Evolutionary conservation across 305 asterid genomes (phyloP).

Genomic region (Solanum aculeatissimum): DNA sequence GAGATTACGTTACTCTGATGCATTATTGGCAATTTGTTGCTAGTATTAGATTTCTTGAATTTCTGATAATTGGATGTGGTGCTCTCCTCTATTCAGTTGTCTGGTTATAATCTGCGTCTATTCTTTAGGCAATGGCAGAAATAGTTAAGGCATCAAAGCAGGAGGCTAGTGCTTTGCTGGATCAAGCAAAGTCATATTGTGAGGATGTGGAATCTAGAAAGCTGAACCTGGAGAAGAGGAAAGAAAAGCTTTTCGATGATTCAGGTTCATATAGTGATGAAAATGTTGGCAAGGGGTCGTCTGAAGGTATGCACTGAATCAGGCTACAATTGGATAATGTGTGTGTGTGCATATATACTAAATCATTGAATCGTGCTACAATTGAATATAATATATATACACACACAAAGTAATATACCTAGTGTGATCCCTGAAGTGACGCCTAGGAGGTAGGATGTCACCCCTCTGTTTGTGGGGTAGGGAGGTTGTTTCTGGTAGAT

Average conservation of each 20-base stretch:
- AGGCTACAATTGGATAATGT: neutral
- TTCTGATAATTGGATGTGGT: neutral
- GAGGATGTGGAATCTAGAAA: slow-evolving; percentile 30
- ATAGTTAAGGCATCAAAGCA: slow-evolving; percentile 63
- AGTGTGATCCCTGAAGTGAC: neutral
- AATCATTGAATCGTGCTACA: neutral
- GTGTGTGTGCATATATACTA: neutral
- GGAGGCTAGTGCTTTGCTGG: slow-evolving; percentile 63
- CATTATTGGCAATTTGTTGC: neutral
- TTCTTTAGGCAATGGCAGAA: slow-evolving; percentile 76
- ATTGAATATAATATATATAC: neutral
- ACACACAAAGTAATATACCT: neutral
- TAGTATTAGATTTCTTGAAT: neutral
- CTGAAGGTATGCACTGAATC: slow-evolving; percentile 26
- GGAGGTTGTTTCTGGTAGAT: neutral
- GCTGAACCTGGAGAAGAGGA: slow-evolving; percentile 25
- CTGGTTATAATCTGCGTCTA: neutral
- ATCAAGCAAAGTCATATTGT: slow-evolving; percentile 45
- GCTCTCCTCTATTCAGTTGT: neutral
- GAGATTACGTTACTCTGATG: neutral
- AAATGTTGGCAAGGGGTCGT: slow-evolving; percentile 7
- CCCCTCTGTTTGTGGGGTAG: neutral
- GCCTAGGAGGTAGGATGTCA: neutral
- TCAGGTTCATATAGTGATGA: slow-evolving; percentile 13
- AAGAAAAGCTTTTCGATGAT: slow-evolving; percentile 12